Base-by-base conservation (phyloP, 2,329 filamentous ascomycete species). In the Fusarium napiforme region DNA sequence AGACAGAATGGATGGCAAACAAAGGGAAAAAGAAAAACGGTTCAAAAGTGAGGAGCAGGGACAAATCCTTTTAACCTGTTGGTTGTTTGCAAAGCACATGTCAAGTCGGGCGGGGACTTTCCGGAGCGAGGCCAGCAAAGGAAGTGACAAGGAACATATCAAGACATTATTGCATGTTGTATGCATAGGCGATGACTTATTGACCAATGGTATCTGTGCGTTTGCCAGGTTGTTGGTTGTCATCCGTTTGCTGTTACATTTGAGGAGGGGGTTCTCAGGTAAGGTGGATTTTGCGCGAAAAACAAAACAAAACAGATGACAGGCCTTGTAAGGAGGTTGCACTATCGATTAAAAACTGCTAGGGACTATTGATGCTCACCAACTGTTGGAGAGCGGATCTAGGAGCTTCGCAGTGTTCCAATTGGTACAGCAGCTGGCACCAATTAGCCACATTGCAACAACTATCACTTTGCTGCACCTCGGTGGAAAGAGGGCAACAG, bases 31-130 rank as follows among this genome's bases (percentile, higher is more conserved):
- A 37, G 36, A 0, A 30, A 30, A n/a, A 21, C 2, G 9, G 30
- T 16, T 28, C 2, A 2, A 18, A 12, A n/a, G 10, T 18, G 30
- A 49, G 3, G 15, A 32, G 46, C 21, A 49, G 46, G 3, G 28
- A 0, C 2, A 23, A 9, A 0, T 32, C 21, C 2, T 32, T 49
- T 32, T 32, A 7, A 7, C 0, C 5, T 32, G 46, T 49, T 49
- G 28, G 46, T 49, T 18, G 21, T 18, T 3, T 23, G 0, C 5
- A 14, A 14, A 3, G 21, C 21, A 49, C 15, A n/a, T 3, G 15
- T 3, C 15, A 14, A 21, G 19, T 30, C 12, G 0, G 14, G 45
- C 19, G 21, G 46, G 28, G 46, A 0, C 3, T 5, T 49, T 12
- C 5, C 46, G 46, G 4, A 49, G 21, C 46, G 46, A 32, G 46